Percentiles rank a stretch among this genome's conserved stretches.
phyloP scores from a whole-genome alignment of 139 green algal genomes.

The Pleodorina starrii region DNA sequence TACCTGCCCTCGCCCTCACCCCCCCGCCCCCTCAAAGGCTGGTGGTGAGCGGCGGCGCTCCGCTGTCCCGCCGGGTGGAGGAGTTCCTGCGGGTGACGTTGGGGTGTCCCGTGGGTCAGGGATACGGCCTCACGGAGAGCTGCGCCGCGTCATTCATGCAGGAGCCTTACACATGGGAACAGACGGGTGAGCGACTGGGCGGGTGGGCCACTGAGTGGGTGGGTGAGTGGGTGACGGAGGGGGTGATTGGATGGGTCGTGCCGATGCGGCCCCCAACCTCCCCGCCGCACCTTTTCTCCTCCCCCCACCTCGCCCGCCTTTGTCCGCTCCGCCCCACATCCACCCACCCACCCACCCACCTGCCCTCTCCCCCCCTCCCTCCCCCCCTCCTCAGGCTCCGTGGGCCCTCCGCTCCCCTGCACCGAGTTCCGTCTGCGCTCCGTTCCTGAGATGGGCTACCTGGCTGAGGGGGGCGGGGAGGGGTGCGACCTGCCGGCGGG shows the following conservation, averaged over 20 bases:
- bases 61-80: slow-evolving; percentile 68
- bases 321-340: neutral
- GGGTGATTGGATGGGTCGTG: no score
- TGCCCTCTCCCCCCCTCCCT: slow-evolving; percentile 62
- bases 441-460: slow-evolving; percentile 79
- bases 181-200: slow-evolving; percentile 16
- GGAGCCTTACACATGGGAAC: slow-evolving; percentile 57
- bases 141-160: slow-evolving; percentile 88
- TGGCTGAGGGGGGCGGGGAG: slow-evolving; percentile 50
- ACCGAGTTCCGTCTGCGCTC: slow-evolving; percentile 87
- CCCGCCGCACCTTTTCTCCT: neutral
- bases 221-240: neutral
- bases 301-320: neutral
- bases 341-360: neutral
- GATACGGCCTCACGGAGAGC: slow-evolving; percentile 94
- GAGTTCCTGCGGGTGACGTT: slow-evolving; percentile 80
- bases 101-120: slow-evolving; percentile 78
- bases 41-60: slow-evolving; percentile 75
- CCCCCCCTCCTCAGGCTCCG: slow-evolving; percentile 71
- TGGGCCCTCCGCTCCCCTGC: slow-evolving; percentile 81
- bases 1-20: neutral
- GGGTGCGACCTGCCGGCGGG: slow-evolving; percentile 55
- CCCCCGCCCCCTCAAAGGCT: slow-evolving; percentile 34
- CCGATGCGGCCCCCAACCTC: neutral
- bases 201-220: neutral